Percentiles rank a stretch among this genome's conserved stretches.
phyloP scores from a whole-genome alignment of 169 alveolate genomes.

The Plasmodium berghei region DNA sequence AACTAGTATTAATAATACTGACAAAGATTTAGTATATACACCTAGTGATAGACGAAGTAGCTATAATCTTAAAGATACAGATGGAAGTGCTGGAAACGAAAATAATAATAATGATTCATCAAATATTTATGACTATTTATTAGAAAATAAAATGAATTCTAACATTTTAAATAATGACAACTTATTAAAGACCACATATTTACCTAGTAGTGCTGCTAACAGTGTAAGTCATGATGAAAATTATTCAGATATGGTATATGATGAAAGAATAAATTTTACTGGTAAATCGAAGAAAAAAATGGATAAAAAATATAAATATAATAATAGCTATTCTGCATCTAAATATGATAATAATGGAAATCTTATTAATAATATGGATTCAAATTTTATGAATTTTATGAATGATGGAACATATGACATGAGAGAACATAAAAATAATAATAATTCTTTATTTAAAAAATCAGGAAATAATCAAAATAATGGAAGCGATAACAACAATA shows the following conservation, averaged over 20 bases:
- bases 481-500: neutral
- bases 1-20: slow-evolving; percentile 9
- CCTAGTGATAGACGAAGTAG: slow-evolving; percentile 17
- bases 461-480: slow-evolving; percentile 6
- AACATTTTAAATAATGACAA: neutral
- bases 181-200: neutral
- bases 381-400: slow-evolving; percentile 20
- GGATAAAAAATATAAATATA: neutral
- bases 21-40: slow-evolving; percentile 30
- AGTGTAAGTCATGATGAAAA: slow-evolving; percentile 25
- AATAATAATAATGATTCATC: neutral
- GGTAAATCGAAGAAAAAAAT: neutral
- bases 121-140: slow-evolving; percentile 49
- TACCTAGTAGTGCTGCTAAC: neutral
- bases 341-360: slow-evolving; percentile 1
- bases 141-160: slow-evolving; percentile 32
- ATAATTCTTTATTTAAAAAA: neutral
- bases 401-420: slow-evolving; percentile 17
- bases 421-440: slow-evolving; percentile 12
- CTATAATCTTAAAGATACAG: neutral
- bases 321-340: slow-evolving; percentile 8
- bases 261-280: neutral
- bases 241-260: slow-evolving; percentile 2
- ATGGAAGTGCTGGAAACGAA: neutral
- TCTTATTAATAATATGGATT: slow-evolving; percentile 4